Base-by-base conservation (phyloP, 257 asterid species). In the Linaria vulgaris region DNA sequence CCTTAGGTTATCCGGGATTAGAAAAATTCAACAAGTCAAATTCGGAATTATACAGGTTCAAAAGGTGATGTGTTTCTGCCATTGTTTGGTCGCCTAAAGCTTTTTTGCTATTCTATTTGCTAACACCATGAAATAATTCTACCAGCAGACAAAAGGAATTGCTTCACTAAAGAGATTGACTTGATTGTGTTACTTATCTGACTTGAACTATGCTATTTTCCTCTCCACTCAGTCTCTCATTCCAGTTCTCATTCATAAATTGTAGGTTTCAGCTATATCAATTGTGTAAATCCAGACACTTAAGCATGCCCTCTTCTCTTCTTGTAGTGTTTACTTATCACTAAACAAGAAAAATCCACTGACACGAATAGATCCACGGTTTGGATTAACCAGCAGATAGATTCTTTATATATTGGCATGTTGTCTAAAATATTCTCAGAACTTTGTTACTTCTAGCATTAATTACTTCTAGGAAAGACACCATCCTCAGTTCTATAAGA, bases 241-340 rank as follows among this genome's bases (percentile, higher is more conserved):
- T 38, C 16, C 63, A 34, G 39, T 63, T 38, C 24, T 38, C 66
- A 56, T 46, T 34, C 24, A 27, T 21, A n/a, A 49, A 56, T 23
- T 17, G 17, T 51, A 14, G 72, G 72, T 30, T 27, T 25, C 55
- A 56, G 47, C 15, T 55, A 48, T 49, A 66, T 31, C 68, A 63
- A 55, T 30, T 15, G 59, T 44, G 55, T 56, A 66, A 15, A 55
- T 66, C 53, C 68, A 41, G 65, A 34, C 52, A 34, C 41, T 21
- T 17, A 24, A 31, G n/a, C 3, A 30, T 44, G 46, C 48, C 17
- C 5, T 44, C 17, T 44, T 44, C 11, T 44, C 49, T 13, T 44
- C 11, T 4, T 44, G 7, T 44, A 41, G 11, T 22, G 6, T 20
- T 34, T 34, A 34, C 11, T 59, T 52, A 11, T 60, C 65, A 48